phyloP scores from a whole-genome alignment of 495 filamentous ascomycete genomes.

The Parachaetomium inaequale region DNA sequence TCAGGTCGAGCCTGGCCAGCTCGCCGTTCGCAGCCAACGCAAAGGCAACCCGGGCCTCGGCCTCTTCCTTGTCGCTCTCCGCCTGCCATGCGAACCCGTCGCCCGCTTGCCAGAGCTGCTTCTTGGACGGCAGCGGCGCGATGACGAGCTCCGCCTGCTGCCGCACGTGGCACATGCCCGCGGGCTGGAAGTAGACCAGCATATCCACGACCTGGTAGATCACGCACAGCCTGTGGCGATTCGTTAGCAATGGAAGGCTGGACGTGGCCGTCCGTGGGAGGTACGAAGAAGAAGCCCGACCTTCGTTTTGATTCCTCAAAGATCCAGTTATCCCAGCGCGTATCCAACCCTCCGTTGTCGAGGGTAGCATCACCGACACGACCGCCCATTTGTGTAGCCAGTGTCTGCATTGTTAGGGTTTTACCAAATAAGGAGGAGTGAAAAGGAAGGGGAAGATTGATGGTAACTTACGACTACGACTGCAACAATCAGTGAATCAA shows the following conservation, averaged over 20 bases:
- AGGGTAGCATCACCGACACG: not conserved
- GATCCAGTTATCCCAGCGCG: slow-evolving; percentile 45
- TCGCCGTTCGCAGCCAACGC: not conserved
- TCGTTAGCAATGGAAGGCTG: not conserved
- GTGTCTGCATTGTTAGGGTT: not conserved
- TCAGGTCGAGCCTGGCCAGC: not conserved
- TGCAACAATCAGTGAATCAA: not conserved
- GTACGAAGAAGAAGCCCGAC: not conserved
- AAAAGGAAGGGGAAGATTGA: not conserved
- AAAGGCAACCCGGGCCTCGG: not conserved
- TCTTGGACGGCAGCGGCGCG: slow-evolving; percentile 45
- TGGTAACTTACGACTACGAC: not conserved
- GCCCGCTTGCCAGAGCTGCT: slow-evolving; percentile 48
- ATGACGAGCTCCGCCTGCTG: slow-evolving; percentile 36
- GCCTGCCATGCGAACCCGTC: slow-evolving; percentile 24
- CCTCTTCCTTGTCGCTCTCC: not conserved
- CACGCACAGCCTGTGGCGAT: slow-evolving; percentile 24
- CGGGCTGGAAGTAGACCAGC: slow-evolving; percentile 46
- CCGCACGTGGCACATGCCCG: slow-evolving; percentile 36
- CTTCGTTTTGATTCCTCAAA: slow-evolving; percentile 43
- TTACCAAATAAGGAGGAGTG: too few relatives aligned
- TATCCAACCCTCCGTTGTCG: not conserved
- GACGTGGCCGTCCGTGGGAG: not conserved
- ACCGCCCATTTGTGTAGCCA: not conserved
- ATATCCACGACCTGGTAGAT: slow-evolving; percentile 44